Evolutionary conservation across 2,329 filamentous ascomycete genomes (phyloP), one percentile per base, ranked within the genome.

Genomic region (Cytospora paraplurivora): DNA sequence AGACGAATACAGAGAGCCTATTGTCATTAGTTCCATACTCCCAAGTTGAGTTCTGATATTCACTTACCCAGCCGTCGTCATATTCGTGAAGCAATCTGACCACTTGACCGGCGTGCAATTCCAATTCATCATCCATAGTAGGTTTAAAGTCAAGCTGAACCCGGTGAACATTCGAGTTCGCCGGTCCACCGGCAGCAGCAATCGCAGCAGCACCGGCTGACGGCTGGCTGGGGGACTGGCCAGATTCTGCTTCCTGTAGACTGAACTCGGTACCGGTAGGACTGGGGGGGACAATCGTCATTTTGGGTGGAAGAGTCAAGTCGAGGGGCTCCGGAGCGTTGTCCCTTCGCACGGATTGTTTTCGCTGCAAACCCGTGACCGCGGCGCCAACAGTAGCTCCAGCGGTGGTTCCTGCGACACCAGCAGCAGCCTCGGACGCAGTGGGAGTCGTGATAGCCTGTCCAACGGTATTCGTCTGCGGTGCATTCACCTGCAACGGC

Each of bases 91-190:
- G 82, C 68, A 99, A 81, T 68, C 94, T 86, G 57, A 98, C 92
- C 56, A 99, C 82, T 67, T 96, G 88, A 59, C 95, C 95, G 63
- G 89, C 86, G 67, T 81, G 85, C 52, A 99, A 83, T 67, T 87
- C 90, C 72, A 99, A 82, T 77, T 99, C 95, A 73, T 99, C 95
- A 7, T 92, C 90, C 83, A 98, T 89, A 4, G 91, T 94, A 33
- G 95, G 93, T 75, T 87, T 90, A 77, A 98, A 99, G 76, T 97
- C 93, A 69, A 98, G 86, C 75, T 97, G 92, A 38, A 98, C 92
- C 67, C 95, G 92, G 76, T 98, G 90, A 62, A 98, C 93, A 68
- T 91, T 76, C 62, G 85, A 80, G 67, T 81, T 77, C 44, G 79
- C 73, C 27, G 87, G 85, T 19, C 85, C 87, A 62, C 84, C 86